A percentile compares a stretch with the other conserved stretches of the same genome.
phyloP scores from a whole-genome alignment of 2,329 filamentous ascomycete genomes.

The Microdochium paspali region DNA sequence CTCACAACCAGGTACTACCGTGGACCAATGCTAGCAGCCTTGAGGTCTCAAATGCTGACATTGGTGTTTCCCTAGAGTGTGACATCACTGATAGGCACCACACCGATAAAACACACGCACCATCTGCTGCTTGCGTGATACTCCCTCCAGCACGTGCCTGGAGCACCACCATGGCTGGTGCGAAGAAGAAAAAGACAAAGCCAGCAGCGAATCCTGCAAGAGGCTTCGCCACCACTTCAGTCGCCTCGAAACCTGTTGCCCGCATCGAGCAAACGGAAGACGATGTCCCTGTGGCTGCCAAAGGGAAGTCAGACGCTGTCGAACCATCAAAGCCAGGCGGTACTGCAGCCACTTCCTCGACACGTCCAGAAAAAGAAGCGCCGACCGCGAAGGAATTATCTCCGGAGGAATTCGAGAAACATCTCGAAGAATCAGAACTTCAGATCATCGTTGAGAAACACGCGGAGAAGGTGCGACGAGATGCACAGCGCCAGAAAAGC shows the following conservation, averaged over 20 bases:
- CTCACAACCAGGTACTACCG: too few species aligned
- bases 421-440: constrained; percentile 83
- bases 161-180: constrained; percentile 48
- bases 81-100: too few species aligned
- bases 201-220: constrained; percentile 75
- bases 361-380: constrained; percentile 14
- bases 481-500: constrained; percentile 65
- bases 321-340: constrained; percentile 2
- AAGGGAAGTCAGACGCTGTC: constrained; percentile 4
- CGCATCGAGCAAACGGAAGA: constrained; percentile 44
- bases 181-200: constrained; percentile 87
- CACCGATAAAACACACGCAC: too few species aligned
- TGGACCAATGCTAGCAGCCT: too few species aligned
- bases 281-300: constrained; percentile 13
- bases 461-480: constrained; percentile 67
- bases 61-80: too few species aligned
- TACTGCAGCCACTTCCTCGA: constrained; percentile 3
- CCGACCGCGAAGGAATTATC: constrained; percentile 43
- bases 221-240: constrained; percentile 88
- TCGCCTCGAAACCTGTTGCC: constrained; percentile 61
- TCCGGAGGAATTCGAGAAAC: constrained; percentile 81
- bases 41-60: too few species aligned
- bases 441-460: constrained; percentile 82
- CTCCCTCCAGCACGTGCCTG: too few species aligned
- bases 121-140: too few species aligned